These are phyloP conservation scores for Blastobotrys proliferans DNA, from an alignment of 1,139 yeast genomes.

Conservation along the genomic window DNA sequence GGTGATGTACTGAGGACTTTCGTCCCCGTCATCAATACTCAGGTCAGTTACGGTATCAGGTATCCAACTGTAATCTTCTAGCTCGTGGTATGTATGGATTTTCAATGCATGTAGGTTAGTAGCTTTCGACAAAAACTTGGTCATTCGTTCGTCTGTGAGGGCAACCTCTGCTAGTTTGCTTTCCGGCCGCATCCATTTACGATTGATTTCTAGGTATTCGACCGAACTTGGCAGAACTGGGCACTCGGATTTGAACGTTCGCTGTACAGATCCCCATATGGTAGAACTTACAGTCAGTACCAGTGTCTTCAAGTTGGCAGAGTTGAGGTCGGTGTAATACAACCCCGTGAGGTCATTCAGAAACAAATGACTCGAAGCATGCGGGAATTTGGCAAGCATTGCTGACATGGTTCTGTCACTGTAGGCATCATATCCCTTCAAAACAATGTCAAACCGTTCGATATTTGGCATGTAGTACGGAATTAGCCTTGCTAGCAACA, in stretches of 20 bases:
- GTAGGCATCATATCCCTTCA: constrained; percentile 9
- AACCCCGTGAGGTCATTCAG: constrained; percentile 11
- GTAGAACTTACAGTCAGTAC: constrained; percentile 7
- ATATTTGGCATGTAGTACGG: constrained; percentile 5
- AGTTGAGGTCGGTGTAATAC: constrained; percentile 1
- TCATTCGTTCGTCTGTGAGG: constrained; percentile 8
- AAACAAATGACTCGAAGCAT: constrained; percentile 6
- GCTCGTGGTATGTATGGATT: constrained; percentile 10
- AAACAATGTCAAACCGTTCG: constrained; percentile 6
- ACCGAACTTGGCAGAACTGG: constrained; percentile 8
- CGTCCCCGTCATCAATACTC: constrained; percentile 11
- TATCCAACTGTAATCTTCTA: constrained; percentile 10
- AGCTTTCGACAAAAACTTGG: constrained; percentile 1
- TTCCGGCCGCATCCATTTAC: constrained; percentile 7
- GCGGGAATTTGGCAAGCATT: constrained; percentile 4
- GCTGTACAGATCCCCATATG: constrained; percentile 11
- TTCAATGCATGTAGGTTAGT: constrained; percentile 1
- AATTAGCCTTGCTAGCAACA: constrained; percentile 3
- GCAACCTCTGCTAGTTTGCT: constrained; percentile 6
- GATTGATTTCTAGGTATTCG: constrained; percentile 8
- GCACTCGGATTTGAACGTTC: constrained; percentile 7
- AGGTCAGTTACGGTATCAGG: constrained; percentile 3
- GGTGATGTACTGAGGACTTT: constrained; percentile 9
- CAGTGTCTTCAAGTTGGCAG: constrained; percentile 3
- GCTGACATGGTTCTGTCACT: constrained; percentile 6